Base-by-base conservation (phyloP, 192 early-diverging fungal species). In the Linnemannia zychae region DNA sequence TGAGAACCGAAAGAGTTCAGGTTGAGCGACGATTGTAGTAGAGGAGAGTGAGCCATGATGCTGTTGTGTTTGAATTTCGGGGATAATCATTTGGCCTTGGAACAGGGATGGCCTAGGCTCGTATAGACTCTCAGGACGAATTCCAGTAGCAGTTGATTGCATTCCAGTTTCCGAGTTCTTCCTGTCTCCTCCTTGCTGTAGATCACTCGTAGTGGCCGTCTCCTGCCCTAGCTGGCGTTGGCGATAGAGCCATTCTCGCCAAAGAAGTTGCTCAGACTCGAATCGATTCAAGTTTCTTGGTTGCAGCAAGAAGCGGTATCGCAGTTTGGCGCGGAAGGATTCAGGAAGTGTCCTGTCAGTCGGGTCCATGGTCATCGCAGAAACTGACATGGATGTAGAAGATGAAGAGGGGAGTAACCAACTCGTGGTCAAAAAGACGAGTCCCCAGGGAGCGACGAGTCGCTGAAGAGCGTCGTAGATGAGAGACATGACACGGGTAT, bases 41-140 rank as follows among this genome's bases (percentile, higher is more conserved):
- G n/a, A n/a, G n/a, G n/a, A n/a, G n/a, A n/a, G n/a, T n/a, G n/a
- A n/a, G n/a, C n/a, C n/a, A n/a, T n/a, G n/a, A n/a, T n/a, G n/a
- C n/a, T n/a, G n/a, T n/a, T n/a, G n/a, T n/a, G n/a, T n/a, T n/a
- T 68, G 38, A 11, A 34, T 53, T 0, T 38, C 37, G 3, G 82
- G 77, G 34, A 72, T 72, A 31, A 79, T 31, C 82, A 85, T 85
- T 12, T 85, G 82, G 2, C 74, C 82, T 37, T 85, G 82, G 36
- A 85, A 85, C 44, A 85, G 15, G 4, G 82, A 82, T 9, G 52
- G 52, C 38, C 70, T 63, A 1, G 60, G 16, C 12, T 70, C 31
- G 0, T 57, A n/a, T n/a, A n/a, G n/a, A n/a, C n/a, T n/a, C n/a
- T n/a, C n/a, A n/a, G n/a, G n/a, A n/a, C n/a, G n/a, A n/a, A n/a